Percentiles rank a stretch among this genome's conserved stretches.
Conservation (phyloP, 495 filamentous ascomycete genomes). For the Trichoderma virens region DNA sequence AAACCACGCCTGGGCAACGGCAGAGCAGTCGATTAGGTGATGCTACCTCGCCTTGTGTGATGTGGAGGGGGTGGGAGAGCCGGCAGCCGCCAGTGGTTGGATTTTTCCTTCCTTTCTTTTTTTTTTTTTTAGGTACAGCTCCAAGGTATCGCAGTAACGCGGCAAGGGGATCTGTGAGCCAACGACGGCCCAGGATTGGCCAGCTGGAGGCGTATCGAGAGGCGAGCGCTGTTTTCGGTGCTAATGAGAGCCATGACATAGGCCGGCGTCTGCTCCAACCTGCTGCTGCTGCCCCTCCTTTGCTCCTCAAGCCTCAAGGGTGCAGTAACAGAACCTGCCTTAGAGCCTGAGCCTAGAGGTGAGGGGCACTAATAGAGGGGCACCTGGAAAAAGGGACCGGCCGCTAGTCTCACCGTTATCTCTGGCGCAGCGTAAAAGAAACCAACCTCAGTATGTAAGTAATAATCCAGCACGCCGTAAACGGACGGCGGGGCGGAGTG, state of each 20-base stretch:
- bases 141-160: neutral
- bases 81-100: slow-evolving; percentile 3
- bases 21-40: neutral
- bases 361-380: slow-evolving; percentile 1
- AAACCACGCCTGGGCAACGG: neutral
- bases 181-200: neutral
- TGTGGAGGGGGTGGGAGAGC: neutral
- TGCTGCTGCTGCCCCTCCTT: too few species aligned
- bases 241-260: too few species aligned
- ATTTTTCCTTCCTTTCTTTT: neutral
- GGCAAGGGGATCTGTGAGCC: neutral
- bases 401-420: slow-evolving; percentile 9
- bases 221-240: neutral
- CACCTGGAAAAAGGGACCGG: neutral
- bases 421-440: neutral
- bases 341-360: neutral
- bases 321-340: too few species aligned
- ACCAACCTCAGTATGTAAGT: neutral
- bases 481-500: neutral
- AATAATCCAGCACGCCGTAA: neutral
- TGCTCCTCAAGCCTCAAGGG: neutral
- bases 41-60: neutral
- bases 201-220: neutral
- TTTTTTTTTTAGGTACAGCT: neutral
- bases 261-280: too few species aligned